Base-by-base conservation (phyloP, 805 yeast species). In the Wickerhamomyces silvicola region DNA sequence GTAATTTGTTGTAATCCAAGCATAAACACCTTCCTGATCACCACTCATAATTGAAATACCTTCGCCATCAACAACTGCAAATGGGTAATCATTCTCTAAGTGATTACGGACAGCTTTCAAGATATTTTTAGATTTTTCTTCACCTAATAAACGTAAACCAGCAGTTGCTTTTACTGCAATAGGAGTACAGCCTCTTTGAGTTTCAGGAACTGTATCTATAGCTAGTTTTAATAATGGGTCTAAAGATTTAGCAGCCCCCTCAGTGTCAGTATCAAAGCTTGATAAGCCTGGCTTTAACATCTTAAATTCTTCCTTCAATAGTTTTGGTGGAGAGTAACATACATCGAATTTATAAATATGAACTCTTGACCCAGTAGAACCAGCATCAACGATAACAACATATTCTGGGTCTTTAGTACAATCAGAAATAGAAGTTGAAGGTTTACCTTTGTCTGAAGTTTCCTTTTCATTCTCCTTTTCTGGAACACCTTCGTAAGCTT, bases 101-200 rank as follows among this genome's bases (percentile, higher is more conserved):
- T 86, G 92, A 9, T 56, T 50, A 54, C 83, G 71, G 15, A 94
- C 97, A 39, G 85, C 84, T 6, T 62, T 66, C 48, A 92, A 68
- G 35, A 92, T 92, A 27, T 72, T 75, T 17, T 59, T 59, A 5
- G 95, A 70, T 56, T 81, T 81, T 30, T 69, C 80, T 31, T 72
- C 75, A 35, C 98, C 97, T 32, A 88, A 66, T 42, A 81, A 56
- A 60, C 98, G 76, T 52, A 92, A 71, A 24, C 98, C 98, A 18
- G 99, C 98, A 30, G 98, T 92, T 33, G 98, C 99, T 64, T 88
- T 90, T 27, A 92, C 95, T 1, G 97, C 94, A 28, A 92, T 73
- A 6, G 97, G 98, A 3, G 97, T 78, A 62, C 97, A 92, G 1
- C 66, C 59, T 49, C 77, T 86, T 50, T 70, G 64, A 26, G 70